Evolutionary conservation across 1,284 basidiomycete genomes (phyloP), one percentile per base, ranked within the genome.

Genomic region (Moniliophthora roreri): DNA sequence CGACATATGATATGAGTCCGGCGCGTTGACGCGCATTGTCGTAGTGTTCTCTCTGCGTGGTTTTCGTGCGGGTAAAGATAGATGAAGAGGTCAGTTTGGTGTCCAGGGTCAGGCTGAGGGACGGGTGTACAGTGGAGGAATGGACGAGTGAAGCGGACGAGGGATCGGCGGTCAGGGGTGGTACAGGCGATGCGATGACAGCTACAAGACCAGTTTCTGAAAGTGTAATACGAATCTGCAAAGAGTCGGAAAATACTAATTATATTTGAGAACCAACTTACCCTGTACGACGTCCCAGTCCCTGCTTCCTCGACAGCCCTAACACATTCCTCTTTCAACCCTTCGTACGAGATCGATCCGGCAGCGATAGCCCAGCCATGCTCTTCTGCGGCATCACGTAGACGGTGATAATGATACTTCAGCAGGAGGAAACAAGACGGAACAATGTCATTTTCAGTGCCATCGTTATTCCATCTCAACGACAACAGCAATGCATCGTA

Each of bases 21-120:
- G 72, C 75, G 37, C 89, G 78, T 1, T 60, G 58, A 16, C 87
- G 83, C 1, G 89, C 86, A 23, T 74, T 72, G 36, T 83, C 73
- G 60, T 91, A 91, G 23, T 75, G 65, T 8, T 64, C 56, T 45
- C 89, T 77, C 28, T 74, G 56, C 1, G 88, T 89, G 0, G 89
- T 91, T 67, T 91, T 91, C 42, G 85, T 85, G 28, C 65, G 62
- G 0, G 85, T 85, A 63, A 84, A 86, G 15, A 78, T 55, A 10
- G 82, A 82, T 0, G 77, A 68, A 7, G 74, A 64, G 1, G 83
- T 86, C 3, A 79, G 67, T 53, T 72, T 63, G 1, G 70, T 73
- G 66, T 91, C 89, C 4, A 46, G 45, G 88, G 56, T 51, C 72
- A 70, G 45, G 89, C 46, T 39, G 49, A 35, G 21, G 46, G 9